A percentile compares a stretch with the other conserved stretches of the same genome.
phyloP scores from a whole-genome alignment of 169 alveolate species.

The Plasmodium fragile region DNA sequence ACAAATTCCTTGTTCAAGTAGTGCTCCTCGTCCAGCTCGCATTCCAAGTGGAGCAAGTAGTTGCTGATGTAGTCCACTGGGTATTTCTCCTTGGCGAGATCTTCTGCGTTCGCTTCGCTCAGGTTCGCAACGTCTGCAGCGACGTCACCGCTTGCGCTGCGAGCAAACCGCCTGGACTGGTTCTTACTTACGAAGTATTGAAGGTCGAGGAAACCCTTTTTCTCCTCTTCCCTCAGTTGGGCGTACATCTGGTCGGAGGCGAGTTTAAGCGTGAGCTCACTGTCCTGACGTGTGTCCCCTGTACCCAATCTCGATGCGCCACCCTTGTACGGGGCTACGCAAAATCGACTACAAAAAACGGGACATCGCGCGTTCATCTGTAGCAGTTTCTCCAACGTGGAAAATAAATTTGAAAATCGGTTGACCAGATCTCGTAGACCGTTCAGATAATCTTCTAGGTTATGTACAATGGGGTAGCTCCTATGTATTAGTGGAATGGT shows the following conservation, averaged over 20 bases:
- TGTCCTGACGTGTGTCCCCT: background rate
- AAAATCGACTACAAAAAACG: background rate
- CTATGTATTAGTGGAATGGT: conserved; percentile 62
- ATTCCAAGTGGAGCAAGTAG: conserved; percentile 18
- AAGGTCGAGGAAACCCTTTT: conserved; percentile 30
- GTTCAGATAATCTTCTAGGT: conserved; percentile 20
- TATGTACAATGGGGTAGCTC: background rate
- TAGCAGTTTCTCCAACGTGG: conserved; percentile 11
- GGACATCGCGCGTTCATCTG: conserved; percentile 25
- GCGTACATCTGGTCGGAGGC: background rate
- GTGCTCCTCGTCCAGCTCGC: background rate
- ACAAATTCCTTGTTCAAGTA: background rate
- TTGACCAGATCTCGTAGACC: conserved; percentile 13
- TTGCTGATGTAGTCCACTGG: conserved; percentile 7
- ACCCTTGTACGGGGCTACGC: background rate
- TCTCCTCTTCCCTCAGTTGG: background rate
- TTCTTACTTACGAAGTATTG: conserved; percentile 33
- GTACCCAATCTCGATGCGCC: background rate
- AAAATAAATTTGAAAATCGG: conserved; percentile 35
- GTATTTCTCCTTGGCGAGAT: background rate
- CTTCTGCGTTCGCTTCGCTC: background rate
- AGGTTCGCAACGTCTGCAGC: background rate
- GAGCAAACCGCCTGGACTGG: background rate
- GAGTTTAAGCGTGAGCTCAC: background rate
- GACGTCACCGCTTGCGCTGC: background rate